These are phyloP conservation scores for Lentinula lateritia DNA, from an alignment of 768 basidiomycete genomes.

Conservation along the genomic window DNA sequence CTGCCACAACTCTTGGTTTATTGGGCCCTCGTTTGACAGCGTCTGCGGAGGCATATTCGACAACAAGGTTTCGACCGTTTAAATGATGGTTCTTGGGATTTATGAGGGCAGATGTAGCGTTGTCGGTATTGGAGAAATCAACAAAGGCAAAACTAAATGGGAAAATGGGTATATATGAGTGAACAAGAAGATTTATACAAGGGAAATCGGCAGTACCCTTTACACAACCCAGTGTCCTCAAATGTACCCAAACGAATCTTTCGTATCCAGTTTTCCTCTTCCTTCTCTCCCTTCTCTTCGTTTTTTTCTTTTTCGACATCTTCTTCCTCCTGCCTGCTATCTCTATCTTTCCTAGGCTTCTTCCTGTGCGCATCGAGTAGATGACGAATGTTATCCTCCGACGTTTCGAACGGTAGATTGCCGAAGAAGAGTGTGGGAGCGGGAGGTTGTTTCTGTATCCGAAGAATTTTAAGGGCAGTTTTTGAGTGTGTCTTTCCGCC, in stretches of 20 bases:
- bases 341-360: slow-evolving; percentile 24
- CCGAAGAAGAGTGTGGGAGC: slow-evolving; percentile 88
- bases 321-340: slow-evolving; percentile 25
- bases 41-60: slow-evolving; percentile 87
- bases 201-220: slow-evolving; percentile 59
- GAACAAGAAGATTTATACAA: background rate
- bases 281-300: slow-evolving; percentile 17
- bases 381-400: slow-evolving; percentile 66
- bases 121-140: slow-evolving; percentile 76
- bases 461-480: slow-evolving; percentile 72
- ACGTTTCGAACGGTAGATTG: slow-evolving; percentile 89
- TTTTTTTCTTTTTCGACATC: slow-evolving; percentile 21
- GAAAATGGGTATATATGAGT: background rate
- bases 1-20: slow-evolving; percentile 20
- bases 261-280: slow-evolving; percentile 53
- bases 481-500: slow-evolving; percentile 36
- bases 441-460: slow-evolving; percentile 74
- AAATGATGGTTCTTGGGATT: slow-evolving; percentile 83
- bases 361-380: slow-evolving; percentile 66
- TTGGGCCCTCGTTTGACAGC: slow-evolving; percentile 81
- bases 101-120: slow-evolving; percentile 77
- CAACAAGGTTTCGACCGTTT: slow-evolving; percentile 77
- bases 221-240: slow-evolving; percentile 91
- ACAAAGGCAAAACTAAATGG: slow-evolving; percentile 81
- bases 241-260: slow-evolving; percentile 94